A percentile compares a stretch with the other conserved stretches of the same genome.
Conservation (phyloP, 2,329 filamentous ascomycete species). For the Curvularia verruculosa region DNA sequence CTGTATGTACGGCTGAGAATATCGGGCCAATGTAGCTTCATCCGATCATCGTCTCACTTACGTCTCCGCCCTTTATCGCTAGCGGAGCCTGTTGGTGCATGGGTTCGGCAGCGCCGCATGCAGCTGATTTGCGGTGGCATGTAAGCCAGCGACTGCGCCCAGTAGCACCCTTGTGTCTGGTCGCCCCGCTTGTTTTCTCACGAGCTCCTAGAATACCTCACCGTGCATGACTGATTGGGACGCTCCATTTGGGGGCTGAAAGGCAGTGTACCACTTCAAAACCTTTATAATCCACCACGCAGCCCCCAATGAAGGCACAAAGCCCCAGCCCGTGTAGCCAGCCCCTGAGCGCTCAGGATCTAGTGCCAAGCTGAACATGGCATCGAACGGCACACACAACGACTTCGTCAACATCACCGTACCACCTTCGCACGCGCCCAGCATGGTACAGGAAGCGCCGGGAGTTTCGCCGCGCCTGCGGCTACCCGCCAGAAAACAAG, state of each 20-base stretch:
- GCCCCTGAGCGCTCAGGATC: constrained; percentile 24
- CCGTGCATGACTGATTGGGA: constrained; percentile 28
- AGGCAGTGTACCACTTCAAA: constrained; percentile 15
- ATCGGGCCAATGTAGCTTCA: constrained; percentile 27
- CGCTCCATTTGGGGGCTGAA: constrained; percentile 43
- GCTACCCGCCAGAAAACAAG: constrained; percentile 53
- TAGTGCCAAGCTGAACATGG: constrained; percentile 39
- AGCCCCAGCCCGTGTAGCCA: constrained; percentile 19
- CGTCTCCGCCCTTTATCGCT: constrained; percentile 34
- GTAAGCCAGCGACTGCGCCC: constrained; percentile 40
- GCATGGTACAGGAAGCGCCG: constrained; percentile 40
- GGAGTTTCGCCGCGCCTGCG: constrained; percentile 26
- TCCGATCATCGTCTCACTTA: constrained; percentile 22
- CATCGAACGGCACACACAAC: constrained; percentile 44
- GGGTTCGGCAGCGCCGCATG: constrained; percentile 25
- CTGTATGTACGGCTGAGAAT: constrained; percentile 22
- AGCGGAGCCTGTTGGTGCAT: constrained; percentile 1
- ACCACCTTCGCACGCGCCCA: constrained; percentile 46
- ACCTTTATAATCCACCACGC: constrained; percentile 33
- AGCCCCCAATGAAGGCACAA: constrained; percentile 39
- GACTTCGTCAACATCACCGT: constrained; percentile 47
- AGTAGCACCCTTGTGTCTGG: constrained; percentile 40
- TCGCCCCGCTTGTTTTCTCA: constrained; percentile 45
- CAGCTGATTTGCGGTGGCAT: constrained; percentile 32
- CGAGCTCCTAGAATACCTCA: constrained; percentile 42